A percentile compares a stretch with the other conserved stretches of the same genome.
Evolutionary conservation across 345 rosid genomes (phyloP).

Genomic region (Draba incana): DNA sequence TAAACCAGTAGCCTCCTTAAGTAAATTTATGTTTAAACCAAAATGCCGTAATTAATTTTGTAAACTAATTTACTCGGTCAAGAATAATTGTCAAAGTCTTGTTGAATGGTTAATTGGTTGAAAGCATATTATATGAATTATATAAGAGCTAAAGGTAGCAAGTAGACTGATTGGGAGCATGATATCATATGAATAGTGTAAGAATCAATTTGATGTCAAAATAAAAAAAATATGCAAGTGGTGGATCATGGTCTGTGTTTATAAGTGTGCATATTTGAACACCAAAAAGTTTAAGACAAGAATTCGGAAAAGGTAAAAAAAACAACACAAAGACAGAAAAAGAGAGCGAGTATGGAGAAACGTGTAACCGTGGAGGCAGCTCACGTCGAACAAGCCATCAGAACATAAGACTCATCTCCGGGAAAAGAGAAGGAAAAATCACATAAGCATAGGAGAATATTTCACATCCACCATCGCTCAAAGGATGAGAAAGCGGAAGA

Average conservation of each 20-base stretch:
- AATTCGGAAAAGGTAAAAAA: background rate
- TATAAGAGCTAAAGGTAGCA: too few species aligned
- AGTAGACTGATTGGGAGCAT: slow-evolving; percentile 16
- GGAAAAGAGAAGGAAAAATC: slow-evolving; percentile 25
- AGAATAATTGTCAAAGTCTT: too few species aligned
- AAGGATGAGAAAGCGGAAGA: slow-evolving; percentile 38
- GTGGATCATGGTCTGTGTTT: slow-evolving; percentile 11
- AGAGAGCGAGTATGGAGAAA: slow-evolving; percentile 30
- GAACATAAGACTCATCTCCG: slow-evolving; percentile 14
- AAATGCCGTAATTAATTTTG: too few species aligned
- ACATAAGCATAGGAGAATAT: slow-evolving; percentile 36
- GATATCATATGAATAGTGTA: background rate
- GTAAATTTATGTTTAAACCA: too few species aligned
- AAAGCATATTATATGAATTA: too few species aligned
- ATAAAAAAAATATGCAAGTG: too few species aligned
- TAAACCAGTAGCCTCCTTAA: too few species aligned
- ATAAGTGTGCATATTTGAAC: slow-evolving; percentile 25
- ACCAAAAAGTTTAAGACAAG: too few species aligned
- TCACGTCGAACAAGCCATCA: slow-evolving; percentile 25
- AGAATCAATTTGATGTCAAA: too few species aligned
- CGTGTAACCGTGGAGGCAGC: slow-evolving; percentile 26
- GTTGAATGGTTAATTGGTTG: too few species aligned
- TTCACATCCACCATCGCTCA: slow-evolving; percentile 39
- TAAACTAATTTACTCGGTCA: too few species aligned
- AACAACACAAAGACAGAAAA: background rate